These are phyloP conservation scores for Mycosphaerella sp. DNA, from an alignment of 2,329 filamentous ascomycete species.

Conservation along the genomic window DNA sequence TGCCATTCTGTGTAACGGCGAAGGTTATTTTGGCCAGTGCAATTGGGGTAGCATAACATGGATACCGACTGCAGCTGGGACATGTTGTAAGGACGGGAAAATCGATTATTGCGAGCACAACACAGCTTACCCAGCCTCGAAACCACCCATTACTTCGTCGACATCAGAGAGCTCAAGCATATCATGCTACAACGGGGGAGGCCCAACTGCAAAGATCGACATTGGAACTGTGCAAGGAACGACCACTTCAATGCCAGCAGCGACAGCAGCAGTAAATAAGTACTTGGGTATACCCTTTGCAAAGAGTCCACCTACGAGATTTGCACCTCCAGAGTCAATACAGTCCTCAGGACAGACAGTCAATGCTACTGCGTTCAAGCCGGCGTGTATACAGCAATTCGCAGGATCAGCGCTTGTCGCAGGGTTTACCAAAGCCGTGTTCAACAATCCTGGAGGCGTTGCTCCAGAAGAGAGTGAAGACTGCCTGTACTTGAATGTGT, in stretches of 20 bases:
- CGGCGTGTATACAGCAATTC: conserved; percentile 35
- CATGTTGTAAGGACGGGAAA: conserved; percentile 32
- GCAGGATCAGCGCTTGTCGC: conserved; percentile 26
- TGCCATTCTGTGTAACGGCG: conserved; percentile 36
- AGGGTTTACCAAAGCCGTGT: conserved; percentile 30
- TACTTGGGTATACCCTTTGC: conserved; percentile 36
- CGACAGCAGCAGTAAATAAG: conserved; percentile 32
- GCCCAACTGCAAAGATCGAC: conserved; percentile 29
- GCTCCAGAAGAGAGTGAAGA: conserved; percentile 32
- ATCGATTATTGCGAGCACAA: conserved; percentile 7
- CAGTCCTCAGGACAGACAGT: conserved; percentile 18
- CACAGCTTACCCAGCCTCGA: background rate
- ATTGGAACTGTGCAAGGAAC: conserved; percentile 28
- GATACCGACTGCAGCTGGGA: conserved; percentile 39
- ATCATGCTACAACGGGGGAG: conserved; percentile 1
- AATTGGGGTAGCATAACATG: conserved; percentile 38
- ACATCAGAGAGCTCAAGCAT: background rate
- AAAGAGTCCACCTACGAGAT: conserved; percentile 30
- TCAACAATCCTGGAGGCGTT: conserved; percentile 26
- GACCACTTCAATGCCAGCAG: conserved; percentile 29
- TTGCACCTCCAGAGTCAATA: conserved; percentile 27
- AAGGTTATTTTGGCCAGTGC: conserved; percentile 39
- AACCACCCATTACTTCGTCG: background rate
- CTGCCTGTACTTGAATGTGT: conserved; percentile 35
- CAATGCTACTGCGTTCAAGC: conserved; percentile 29